Percentiles rank a stretch among this genome's conserved stretches.
Evolutionary conservation across 2,329 filamentous ascomycete genomes (phyloP).

Genomic region (Zymoseptoria crescenta): DNA sequence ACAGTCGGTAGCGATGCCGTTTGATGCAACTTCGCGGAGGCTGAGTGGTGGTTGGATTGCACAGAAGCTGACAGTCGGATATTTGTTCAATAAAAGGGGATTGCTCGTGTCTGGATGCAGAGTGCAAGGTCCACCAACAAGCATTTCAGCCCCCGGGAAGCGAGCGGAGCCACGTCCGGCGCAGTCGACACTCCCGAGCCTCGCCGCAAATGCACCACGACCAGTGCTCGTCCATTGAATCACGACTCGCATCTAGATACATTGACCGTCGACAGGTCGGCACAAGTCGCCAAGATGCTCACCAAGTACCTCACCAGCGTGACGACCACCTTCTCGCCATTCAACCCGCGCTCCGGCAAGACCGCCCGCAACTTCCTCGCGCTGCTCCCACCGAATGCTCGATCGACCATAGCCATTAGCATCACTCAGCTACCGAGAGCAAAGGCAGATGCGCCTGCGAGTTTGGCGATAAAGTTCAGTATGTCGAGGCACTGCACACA

Average conservation of each 20-base stretch:
- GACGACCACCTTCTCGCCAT: slow-evolving; percentile 84
- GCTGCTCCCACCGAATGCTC: slow-evolving; percentile 70
- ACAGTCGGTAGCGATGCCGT: not conserved
- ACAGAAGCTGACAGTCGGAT: not conserved
- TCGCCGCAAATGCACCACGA: not conserved
- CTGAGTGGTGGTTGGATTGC: not conserved
- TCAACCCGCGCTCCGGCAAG: slow-evolving; percentile 63
- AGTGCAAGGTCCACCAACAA: not conserved
- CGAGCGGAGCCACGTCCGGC: not conserved
- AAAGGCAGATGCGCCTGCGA: slow-evolving; percentile 58
- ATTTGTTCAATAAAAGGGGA: not conserved
- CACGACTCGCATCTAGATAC: not conserved
- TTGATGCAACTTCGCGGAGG: not conserved
- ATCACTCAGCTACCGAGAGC: slow-evolving; percentile 64
- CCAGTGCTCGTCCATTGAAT: not conserved
- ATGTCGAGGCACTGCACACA: slow-evolving; percentile 23
- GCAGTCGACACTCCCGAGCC: not conserved
- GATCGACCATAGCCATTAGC: slow-evolving; percentile 66
- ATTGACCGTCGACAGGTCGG: not conserved
- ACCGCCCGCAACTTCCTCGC: slow-evolving; percentile 84
- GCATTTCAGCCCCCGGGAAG: not conserved
- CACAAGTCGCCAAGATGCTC: slow-evolving; percentile 54
- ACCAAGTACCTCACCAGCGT: slow-evolving; percentile 82
- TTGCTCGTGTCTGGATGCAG: not conserved
- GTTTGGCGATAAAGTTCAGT: slow-evolving; percentile 81